Percentiles rank a stretch among this genome's conserved stretches.
Conservation (phyloP, 2,329 filamentous ascomycete genomes). For the Nemania bipapillata region DNA sequence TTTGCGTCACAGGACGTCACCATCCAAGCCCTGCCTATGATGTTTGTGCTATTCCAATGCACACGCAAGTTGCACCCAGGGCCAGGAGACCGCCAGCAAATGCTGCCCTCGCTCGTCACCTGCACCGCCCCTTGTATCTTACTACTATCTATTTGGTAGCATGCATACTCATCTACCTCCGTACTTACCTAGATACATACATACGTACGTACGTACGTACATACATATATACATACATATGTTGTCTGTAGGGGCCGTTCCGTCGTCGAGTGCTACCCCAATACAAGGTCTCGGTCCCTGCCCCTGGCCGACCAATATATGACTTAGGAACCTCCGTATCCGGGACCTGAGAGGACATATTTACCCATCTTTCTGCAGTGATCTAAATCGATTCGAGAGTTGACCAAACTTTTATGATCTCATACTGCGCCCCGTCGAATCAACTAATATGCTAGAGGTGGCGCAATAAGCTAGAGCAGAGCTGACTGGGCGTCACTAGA, state of each 20-base stretch:
- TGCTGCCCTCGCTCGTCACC: slow-evolving; percentile 5
- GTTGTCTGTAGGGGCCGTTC: neutral
- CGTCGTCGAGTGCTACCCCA: neutral
- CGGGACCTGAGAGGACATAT: neutral
- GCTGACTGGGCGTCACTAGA: neutral
- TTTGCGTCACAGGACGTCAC: slow-evolving; percentile 35
- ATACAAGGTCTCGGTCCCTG: neutral
- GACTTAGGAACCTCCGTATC: neutral
- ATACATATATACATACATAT: neutral
- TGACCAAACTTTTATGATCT: neutral
- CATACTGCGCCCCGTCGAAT: neutral
- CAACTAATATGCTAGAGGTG: neutral
- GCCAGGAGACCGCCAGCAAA: slow-evolving; percentile 7
- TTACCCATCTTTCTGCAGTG: neutral
- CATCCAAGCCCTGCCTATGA: slow-evolving; percentile 16
- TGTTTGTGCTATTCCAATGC: slow-evolving; percentile 15
- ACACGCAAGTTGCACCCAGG: slow-evolving; percentile 14
- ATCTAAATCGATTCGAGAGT: neutral
- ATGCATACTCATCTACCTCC: too few relatives aligned
- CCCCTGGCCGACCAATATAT: slow-evolving; percentile 6
- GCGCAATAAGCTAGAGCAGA: neutral
- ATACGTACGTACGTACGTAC: too few relatives aligned
- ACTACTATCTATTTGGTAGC: neutral
- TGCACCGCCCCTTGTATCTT: slow-evolving; percentile 2
- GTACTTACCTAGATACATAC: too few relatives aligned